phyloP scores from a whole-genome alignment of 1,284 basidiomycete genomes.

The Ustilago trichophora region DNA sequence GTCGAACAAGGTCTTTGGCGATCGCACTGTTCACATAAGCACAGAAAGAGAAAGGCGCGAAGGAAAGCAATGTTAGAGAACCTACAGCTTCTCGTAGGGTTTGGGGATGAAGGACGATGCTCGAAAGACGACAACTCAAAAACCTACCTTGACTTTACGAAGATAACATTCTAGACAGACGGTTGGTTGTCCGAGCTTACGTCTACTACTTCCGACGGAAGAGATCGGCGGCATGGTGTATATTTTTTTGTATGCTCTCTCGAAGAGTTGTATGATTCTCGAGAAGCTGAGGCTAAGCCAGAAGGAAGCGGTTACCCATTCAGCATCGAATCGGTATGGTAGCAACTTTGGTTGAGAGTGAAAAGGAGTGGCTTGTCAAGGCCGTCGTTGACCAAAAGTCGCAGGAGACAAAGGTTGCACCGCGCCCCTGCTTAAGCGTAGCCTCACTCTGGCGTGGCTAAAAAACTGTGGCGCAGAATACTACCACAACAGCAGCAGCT shows the following conservation, averaged over 20 bases:
- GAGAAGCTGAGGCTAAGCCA: too few relatives aligned
- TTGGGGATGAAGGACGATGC: not conserved
- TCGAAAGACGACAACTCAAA: not conserved
- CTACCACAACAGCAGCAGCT: too few relatives aligned
- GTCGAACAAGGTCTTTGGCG: conserved; percentile 42
- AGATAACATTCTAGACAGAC: conserved; percentile 52
- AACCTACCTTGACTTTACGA: conserved; percentile 46
- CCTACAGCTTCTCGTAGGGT: too few relatives aligned
- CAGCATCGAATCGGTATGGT: not conserved
- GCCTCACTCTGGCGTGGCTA: too few relatives aligned
- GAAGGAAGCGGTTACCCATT: not conserved
- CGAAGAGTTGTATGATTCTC: not conserved
- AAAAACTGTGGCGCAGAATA: too few relatives aligned
- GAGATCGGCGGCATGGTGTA: conserved; percentile 32
- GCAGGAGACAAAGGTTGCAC: too few relatives aligned
- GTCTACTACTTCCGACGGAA: conserved; percentile 39
- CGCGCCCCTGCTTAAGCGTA: too few relatives aligned
- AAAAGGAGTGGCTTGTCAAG: too few relatives aligned
- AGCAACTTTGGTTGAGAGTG: not conserved
- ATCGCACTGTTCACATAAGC: conserved; percentile 26
- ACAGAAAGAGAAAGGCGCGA: not conserved
- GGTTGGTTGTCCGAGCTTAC: conserved; percentile 46
- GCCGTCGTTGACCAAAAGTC: too few relatives aligned
- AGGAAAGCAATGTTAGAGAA: not conserved
- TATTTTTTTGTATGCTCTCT: not conserved